These are phyloP conservation scores for Ophiocordyceps polyrhachis-furcata DNA, from an alignment of 2,329 filamentous ascomycete genomes.

Conservation along the genomic window DNA sequence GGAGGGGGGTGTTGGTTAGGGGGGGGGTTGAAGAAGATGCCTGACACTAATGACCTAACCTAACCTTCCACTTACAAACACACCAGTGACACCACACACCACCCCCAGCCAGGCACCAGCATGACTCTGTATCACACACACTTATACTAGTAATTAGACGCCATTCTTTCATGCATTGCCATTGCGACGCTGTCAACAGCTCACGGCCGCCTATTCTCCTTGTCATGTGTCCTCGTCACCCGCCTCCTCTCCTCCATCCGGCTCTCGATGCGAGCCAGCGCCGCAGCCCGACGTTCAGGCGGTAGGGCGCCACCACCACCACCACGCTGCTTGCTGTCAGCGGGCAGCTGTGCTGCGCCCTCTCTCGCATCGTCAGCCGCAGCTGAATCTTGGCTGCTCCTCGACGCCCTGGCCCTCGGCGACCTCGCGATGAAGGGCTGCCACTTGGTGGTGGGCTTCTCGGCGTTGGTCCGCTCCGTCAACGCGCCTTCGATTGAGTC, in stretches of 20 bases:
- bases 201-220: constrained; percentile 32
- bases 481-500: constrained; percentile 4
- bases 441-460: constrained; percentile 20
- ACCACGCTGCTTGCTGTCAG: constrained; percentile 14
- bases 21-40: too few relatives aligned
- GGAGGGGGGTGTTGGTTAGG: too few relatives aligned
- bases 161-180: neutral
- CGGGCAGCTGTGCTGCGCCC: neutral
- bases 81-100: neutral
- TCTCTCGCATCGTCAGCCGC: constrained; percentile 1
- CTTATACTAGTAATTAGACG: neutral
- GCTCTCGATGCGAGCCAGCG: constrained; percentile 34
- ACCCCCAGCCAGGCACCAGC: too few relatives aligned
- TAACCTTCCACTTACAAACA: neutral
- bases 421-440: constrained; percentile 23
- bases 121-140: neutral
- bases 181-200: constrained; percentile 1
- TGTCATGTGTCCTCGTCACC: constrained; percentile 16
- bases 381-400: constrained; percentile 7
- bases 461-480: constrained; percentile 10
- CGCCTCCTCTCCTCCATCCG: constrained; percentile 31
- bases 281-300: constrained; percentile 32
- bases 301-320: constrained; percentile 23
- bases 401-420: constrained; percentile 16
- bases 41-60: neutral